Evolutionary conservation across 2,329 filamentous ascomycete species (phyloP).

Genomic region (Apiospora marii): DNA sequence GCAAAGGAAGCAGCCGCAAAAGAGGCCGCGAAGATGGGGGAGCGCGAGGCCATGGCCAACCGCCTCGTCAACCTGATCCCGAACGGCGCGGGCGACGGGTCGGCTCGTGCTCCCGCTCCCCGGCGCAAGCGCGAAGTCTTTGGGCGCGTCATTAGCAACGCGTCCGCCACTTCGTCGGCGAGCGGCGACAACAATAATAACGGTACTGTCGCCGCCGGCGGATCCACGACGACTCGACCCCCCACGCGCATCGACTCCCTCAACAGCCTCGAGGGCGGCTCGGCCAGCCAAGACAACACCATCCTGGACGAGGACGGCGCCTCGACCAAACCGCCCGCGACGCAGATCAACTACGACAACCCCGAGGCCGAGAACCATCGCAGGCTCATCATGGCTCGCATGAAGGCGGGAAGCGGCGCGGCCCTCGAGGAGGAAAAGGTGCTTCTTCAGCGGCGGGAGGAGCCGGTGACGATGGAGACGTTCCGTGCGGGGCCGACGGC

Average conservation of each 20-base stretch:
- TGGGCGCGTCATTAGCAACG: slow-evolving; percentile 66
- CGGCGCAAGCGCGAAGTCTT: slow-evolving; percentile 58
- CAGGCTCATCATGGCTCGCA: slow-evolving; percentile 36
- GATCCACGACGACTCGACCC: slow-evolving; percentile 24
- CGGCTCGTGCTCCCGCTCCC: slow-evolving; percentile 34
- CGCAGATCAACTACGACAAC: slow-evolving; percentile 63
- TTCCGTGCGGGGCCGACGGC: background rate
- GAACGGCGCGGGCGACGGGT: slow-evolving; percentile 29
- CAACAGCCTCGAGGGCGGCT: slow-evolving; percentile 31
- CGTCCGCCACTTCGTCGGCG: slow-evolving; percentile 56
- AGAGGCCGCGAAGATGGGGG: slow-evolving; percentile 15
- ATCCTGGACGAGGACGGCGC: slow-evolving; percentile 20
- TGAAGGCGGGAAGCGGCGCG: slow-evolving; percentile 26
- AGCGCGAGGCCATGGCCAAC: slow-evolving; percentile 35
- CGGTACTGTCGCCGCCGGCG: slow-evolving; percentile 20
- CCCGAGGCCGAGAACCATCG: slow-evolving; percentile 53
- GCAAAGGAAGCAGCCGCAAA: slow-evolving; percentile 32
- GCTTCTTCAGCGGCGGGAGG: background rate
- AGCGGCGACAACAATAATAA: slow-evolving; percentile 44
- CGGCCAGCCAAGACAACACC: slow-evolving; percentile 25
- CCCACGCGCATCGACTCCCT: slow-evolving; percentile 30
- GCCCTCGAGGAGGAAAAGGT: background rate
- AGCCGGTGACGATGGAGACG: slow-evolving; percentile 7
- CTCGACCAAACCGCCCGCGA: slow-evolving; percentile 48
- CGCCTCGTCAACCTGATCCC: slow-evolving; percentile 37